A percentile compares a stretch with the other conserved stretches of the same genome.
Evolutionary conservation across 148 eudicot genomes (phyloP).

Genomic region (Fagopyrum tataricum): DNA sequence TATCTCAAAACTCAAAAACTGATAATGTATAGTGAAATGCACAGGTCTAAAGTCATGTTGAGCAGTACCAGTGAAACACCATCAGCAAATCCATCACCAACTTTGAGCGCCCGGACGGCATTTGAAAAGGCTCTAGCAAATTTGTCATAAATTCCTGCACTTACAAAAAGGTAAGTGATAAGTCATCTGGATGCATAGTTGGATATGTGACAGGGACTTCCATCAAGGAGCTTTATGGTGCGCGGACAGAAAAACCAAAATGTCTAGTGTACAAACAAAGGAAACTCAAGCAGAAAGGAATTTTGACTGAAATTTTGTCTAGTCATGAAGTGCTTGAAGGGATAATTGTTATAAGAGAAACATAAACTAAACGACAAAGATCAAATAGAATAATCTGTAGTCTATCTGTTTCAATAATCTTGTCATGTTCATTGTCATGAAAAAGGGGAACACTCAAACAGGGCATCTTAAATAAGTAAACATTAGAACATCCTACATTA

Average conservation of each 20-base stretch:
- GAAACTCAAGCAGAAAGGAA: not conserved
- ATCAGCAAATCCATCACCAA: conserved; percentile 87
- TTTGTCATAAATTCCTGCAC: conserved; percentile 78
- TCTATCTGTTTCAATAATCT: too few relatives aligned
- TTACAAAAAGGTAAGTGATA: not conserved
- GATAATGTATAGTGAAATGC: not conserved
- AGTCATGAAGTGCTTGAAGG: not conserved
- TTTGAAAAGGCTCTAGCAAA: conserved; percentile 70
- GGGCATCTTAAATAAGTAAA: too few relatives aligned
- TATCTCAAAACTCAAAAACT: not conserved
- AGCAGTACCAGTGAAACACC: conserved; percentile 69
- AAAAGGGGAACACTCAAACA: not conserved
- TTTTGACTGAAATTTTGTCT: not conserved
- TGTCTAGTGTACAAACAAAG: not conserved
- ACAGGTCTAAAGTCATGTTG: not conserved
- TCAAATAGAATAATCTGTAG: not conserved
- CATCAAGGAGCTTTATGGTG: not conserved
- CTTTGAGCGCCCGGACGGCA: conserved; percentile 82
- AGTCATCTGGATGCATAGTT: not conserved
- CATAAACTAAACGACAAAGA: not conserved
- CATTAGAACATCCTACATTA: too few relatives aligned
- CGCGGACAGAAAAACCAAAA: not conserved
- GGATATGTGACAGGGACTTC: not conserved
- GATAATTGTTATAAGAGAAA: not conserved
- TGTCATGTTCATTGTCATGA: too few relatives aligned